A percentile compares a stretch with the other conserved stretches of the same genome.
These are phyloP conservation scores for Vigna trinervia DNA, from an alignment of 306 rosid species.

Conservation along the genomic window DNA sequence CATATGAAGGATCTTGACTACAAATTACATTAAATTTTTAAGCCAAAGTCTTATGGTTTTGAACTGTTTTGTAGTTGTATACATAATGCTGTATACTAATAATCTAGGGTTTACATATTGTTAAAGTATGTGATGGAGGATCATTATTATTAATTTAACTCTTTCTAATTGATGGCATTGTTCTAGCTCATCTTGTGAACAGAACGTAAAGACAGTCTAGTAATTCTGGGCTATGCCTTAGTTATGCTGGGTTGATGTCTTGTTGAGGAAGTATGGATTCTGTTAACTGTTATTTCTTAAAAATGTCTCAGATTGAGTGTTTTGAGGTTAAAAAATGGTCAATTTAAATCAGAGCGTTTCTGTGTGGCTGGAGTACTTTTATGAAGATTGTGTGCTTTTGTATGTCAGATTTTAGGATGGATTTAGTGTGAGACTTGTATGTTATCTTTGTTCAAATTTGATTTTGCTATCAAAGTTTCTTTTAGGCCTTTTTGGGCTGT, in stretches of 20 bases:
- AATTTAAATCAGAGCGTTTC: conserved; percentile 24
- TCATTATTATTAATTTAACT: neutral
- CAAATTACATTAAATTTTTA: neutral
- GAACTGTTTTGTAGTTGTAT: conserved; percentile 28
- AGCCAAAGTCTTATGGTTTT: conserved; percentile 8
- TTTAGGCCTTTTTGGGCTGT: conserved; percentile 6
- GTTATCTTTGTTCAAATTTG: conserved; percentile 8
- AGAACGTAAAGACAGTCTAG: conserved; percentile 27
- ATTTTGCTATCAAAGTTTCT: conserved; percentile 10
- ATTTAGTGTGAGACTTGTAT: conserved; percentile 2
- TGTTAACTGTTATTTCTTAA: conserved; percentile 1
- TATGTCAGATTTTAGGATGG: conserved; percentile 18
- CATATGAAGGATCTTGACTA: conserved; percentile 32
- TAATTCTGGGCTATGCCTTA: conserved; percentile 27
- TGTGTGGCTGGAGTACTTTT: conserved; percentile 19
- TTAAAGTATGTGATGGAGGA: conserved; percentile 16
- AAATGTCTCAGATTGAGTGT: neutral
- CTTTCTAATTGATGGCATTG: conserved; percentile 27
- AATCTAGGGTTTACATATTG: conserved; percentile 9
- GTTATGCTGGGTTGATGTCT: conserved; percentile 4
- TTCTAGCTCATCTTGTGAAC: conserved; percentile 34
- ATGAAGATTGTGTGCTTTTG: conserved; percentile 7
- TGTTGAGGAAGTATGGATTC: conserved; percentile 37
- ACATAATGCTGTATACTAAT: neutral
- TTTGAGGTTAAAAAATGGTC: conserved; percentile 35